These are phyloP conservation scores for Pichia insulana DNA, from an alignment of 805 yeast species.

Conservation along the genomic window DNA sequence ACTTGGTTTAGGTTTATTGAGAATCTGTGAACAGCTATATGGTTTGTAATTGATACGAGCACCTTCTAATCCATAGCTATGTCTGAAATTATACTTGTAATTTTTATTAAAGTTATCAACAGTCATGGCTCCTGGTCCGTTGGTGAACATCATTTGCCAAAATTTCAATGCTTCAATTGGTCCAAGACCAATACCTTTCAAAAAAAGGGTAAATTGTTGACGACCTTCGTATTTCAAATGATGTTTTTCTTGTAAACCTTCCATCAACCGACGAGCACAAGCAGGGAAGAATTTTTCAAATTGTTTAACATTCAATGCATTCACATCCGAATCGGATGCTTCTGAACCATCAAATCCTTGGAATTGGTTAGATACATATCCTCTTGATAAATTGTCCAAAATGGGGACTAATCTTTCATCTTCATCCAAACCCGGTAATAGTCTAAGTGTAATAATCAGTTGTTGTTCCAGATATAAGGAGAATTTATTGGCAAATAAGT, in stretches of 20 bases:
- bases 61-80: conserved; percentile 89
- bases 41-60: conserved; percentile 79
- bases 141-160: conserved; percentile 69
- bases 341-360: conserved; percentile 14
- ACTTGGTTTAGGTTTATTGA: conserved; percentile 61
- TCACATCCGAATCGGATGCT: conserved; percentile 39
- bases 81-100: conserved; percentile 80
- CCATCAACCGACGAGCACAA: conserved; percentile 54
- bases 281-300: conserved; percentile 68
- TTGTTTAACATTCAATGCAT: conserved; percentile 49
- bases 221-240: conserved; percentile 82
- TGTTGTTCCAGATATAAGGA: conserved; percentile 40
- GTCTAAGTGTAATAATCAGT: conserved; percentile 61
- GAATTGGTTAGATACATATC: conserved; percentile 52
- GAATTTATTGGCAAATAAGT: conserved; percentile 63
- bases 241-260: conserved; percentile 46
- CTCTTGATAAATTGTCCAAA: conserved; percentile 65
- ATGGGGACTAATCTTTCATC: conserved; percentile 85
- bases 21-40: conserved; percentile 71
- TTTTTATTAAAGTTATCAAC: conserved; percentile 79
- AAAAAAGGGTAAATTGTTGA: conserved; percentile 73
- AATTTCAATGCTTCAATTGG: conserved; percentile 83
- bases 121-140: conserved; percentile 38
- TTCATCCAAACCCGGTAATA: conserved; percentile 79
- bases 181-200: conserved; percentile 82